phyloP scores from a whole-genome alignment of 2,329 filamentous ascomycete species.

The Stylonectria norvegica region DNA sequence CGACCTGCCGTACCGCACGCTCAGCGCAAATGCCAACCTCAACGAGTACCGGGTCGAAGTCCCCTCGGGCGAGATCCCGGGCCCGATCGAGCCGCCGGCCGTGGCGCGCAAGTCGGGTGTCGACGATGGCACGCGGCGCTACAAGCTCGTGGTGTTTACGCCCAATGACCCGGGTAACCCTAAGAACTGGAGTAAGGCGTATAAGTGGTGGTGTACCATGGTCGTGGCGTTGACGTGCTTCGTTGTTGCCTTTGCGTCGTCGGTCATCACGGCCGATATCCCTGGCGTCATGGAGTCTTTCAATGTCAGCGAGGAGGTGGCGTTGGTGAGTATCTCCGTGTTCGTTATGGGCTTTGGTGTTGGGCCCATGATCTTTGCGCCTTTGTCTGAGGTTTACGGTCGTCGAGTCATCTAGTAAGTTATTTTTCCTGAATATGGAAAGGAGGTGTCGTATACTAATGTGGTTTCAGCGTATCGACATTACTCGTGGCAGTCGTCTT shows the following conservation, averaged over 20 bases:
- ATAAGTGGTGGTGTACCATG: constrained; percentile 85
- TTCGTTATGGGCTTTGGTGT: constrained; percentile 82
- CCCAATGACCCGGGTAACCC: constrained; percentile 72
- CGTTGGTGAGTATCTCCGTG: constrained; percentile 67
- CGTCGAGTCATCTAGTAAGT: constrained; percentile 65
- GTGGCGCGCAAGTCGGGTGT: constrained; percentile 18
- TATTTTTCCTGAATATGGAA: background rate
- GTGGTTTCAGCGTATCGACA: constrained; percentile 48
- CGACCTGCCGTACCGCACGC: constrained; percentile 63
- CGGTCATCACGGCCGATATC: constrained; percentile 76
- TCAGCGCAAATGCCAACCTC: constrained; percentile 58
- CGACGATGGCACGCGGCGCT: constrained; percentile 25
- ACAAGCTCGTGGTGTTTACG: constrained; percentile 62
- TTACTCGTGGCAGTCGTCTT: constrained; percentile 71
- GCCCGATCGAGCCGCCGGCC: constrained; percentile 29
- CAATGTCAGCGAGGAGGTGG: constrained; percentile 66
- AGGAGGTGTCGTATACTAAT: background rate
- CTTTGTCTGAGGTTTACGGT: constrained; percentile 72
- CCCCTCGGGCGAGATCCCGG: constrained; percentile 57
- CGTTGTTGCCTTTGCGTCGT: constrained; percentile 67
- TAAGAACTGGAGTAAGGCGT: constrained; percentile 77
- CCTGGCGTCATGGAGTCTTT: constrained; percentile 62
- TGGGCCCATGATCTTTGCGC: constrained; percentile 77
- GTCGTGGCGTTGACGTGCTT: constrained; percentile 75
- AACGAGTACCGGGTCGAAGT: constrained; percentile 66